phyloP scores from a whole-genome alignment of 345 rosid genomes.

The Turritis glabra region DNA sequence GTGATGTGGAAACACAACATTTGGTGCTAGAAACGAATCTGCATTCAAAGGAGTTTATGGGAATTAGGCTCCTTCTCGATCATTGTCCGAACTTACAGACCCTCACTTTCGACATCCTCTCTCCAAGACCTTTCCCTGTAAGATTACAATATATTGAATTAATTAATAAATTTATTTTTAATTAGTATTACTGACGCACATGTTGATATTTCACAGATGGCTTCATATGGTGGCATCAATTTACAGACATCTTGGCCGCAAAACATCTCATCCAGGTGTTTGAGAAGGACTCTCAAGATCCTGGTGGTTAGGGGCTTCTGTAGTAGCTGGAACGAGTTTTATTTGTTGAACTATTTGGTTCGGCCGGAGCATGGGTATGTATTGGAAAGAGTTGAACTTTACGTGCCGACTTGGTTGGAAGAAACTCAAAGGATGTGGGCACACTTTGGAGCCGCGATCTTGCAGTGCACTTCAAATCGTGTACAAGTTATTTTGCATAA shows the following conservation, averaged over 20 bases:
- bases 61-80: slow-evolving; percentile 43
- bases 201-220: not conserved
- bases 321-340: not conserved
- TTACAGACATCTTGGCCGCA: not conserved
- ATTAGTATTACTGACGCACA: not conserved
- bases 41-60: slow-evolving; percentile 39
- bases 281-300: not conserved
- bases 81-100: slow-evolving; percentile 34
- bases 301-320: slow-evolving; percentile 1
- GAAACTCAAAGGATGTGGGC: not conserved
- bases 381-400: not conserved
- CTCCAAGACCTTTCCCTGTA: not conserved
- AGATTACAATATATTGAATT: not conserved
- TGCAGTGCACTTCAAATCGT: not conserved
- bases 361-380: not conserved
- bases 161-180: not conserved
- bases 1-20: slow-evolving; percentile 30
- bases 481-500: not conserved
- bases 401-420: not conserved
- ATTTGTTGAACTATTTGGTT: not conserved
- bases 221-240: not conserved
- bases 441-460: not conserved
- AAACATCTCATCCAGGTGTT: not conserved
- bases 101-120: not conserved
- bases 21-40: slow-evolving; percentile 41